phyloP scores from a whole-genome alignment of 2,329 filamentous ascomycete genomes.

The Zymoseptoria pseudotritici region DNA sequence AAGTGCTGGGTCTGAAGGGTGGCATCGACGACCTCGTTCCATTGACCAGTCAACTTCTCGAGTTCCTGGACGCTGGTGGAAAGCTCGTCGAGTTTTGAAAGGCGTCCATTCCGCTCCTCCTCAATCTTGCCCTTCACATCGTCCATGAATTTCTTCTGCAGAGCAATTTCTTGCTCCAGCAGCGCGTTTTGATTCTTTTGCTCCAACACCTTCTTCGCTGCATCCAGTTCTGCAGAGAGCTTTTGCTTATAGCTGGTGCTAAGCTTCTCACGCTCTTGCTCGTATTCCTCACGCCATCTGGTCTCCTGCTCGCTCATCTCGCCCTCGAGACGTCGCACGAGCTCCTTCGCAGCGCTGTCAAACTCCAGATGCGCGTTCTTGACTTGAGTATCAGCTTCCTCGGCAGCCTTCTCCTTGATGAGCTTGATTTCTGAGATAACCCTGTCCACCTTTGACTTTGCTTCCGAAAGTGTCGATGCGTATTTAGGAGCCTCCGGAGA shows the following conservation, averaged over 20 bases:
- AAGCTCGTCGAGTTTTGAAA: conserved; percentile 78
- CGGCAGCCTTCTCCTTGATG: conserved; percentile 62
- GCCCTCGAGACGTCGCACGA: conserved; percentile 80
- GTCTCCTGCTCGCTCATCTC: conserved; percentile 75
- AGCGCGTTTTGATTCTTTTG: conserved; percentile 78
- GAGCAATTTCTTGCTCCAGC: conserved; percentile 78
- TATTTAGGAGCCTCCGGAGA: conserved; percentile 74
- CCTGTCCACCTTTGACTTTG: conserved; percentile 72
- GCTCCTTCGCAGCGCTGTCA: conserved; percentile 75
- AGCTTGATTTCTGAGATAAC: conserved; percentile 71
- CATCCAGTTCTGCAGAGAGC: conserved; percentile 68
- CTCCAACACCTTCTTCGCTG: conserved; percentile 72
- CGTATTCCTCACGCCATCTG: conserved; percentile 81
- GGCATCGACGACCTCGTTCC: conserved; percentile 82
- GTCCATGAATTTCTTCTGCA: conserved; percentile 76
- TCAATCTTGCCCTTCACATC: conserved; percentile 79
- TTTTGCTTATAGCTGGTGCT: conserved; percentile 72
- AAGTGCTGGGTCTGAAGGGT: conserved; percentile 94
- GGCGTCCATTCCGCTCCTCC: conserved; percentile 74
- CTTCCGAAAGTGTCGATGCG: conserved; percentile 69
- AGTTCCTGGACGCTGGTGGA: conserved; percentile 71
- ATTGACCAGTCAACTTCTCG: conserved; percentile 78
- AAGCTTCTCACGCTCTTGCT: conserved; percentile 74
- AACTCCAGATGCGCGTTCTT: conserved; percentile 67
- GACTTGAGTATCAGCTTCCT: conserved; percentile 68